Percentiles rank a stretch among this genome's conserved stretches.
Conservation (phyloP, 2,329 filamentous ascomycete genomes). For the Orbilia javanica region DNA sequence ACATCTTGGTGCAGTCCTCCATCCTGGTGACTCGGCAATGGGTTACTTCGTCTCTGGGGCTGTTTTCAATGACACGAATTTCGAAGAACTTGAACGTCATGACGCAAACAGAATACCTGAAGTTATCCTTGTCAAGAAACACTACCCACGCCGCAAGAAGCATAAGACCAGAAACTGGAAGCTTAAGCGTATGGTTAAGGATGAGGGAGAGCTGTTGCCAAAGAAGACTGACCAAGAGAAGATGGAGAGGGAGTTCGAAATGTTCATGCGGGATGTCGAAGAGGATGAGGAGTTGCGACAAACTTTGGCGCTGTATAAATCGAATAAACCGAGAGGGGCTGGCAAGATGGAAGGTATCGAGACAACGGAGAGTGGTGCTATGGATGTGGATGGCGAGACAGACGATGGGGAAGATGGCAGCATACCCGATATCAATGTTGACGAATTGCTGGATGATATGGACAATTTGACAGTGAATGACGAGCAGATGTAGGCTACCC, state of each 20-base stretch:
- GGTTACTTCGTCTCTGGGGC: slow-evolving; percentile 91
- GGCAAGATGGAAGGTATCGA: slow-evolving; percentile 68
- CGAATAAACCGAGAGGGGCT: slow-evolving; percentile 66
- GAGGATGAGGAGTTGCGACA: slow-evolving; percentile 89
- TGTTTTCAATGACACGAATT: slow-evolving; percentile 91
- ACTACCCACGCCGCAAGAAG: slow-evolving; percentile 89
- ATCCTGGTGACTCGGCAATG: slow-evolving; percentile 90
- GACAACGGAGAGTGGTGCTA: slow-evolving; percentile 68
- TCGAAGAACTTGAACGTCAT: slow-evolving; percentile 82
- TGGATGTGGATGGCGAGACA: slow-evolving; percentile 68
- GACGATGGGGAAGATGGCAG: slow-evolving; percentile 73
- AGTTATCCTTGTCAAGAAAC: slow-evolving; percentile 95
- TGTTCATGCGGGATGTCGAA: slow-evolving; percentile 96
- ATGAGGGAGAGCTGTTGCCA: slow-evolving; percentile 87
- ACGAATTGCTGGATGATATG: slow-evolving; percentile 65
- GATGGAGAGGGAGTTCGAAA: slow-evolving; percentile 93
- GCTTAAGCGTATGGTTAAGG: slow-evolving; percentile 90
- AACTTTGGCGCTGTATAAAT: slow-evolving; percentile 88
- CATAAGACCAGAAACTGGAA: slow-evolving; percentile 88
- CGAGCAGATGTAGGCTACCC: slow-evolving; percentile 49
- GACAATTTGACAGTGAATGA: slow-evolving; percentile 61
- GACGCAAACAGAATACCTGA: slow-evolving; percentile 81
- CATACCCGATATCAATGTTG: slow-evolving; percentile 78
- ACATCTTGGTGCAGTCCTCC: slow-evolving; percentile 85
- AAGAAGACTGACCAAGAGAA: slow-evolving; percentile 88